Evolutionary conservation across 208 protist species (phyloP), one percentile per base, ranked within the genome.

Genomic region (Acanthamoeba sp.): DNA sequence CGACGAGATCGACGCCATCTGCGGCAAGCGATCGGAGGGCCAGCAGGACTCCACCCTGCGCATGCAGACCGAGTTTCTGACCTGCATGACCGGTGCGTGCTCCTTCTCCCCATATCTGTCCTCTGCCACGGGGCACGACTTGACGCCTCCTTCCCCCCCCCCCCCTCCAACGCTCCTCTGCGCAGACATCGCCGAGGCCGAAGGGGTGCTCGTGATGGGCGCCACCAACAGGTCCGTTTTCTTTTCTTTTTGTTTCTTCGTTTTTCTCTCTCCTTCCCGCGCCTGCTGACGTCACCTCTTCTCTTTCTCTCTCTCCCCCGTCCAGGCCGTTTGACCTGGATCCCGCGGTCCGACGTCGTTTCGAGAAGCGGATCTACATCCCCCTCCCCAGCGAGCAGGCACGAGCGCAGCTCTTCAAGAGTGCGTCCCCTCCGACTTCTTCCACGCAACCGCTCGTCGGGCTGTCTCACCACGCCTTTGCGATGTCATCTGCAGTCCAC

Each of bases 1-100:
- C 89, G 99, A 99, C 96, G 99, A 99, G 97, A 98, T 99, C 32
- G 99, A 99, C 96, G 99, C 99, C 10, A 95, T 99, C 40, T 98
- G 98, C 97, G 97, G 97, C 18, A 95, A 98, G 20, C 95, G 99
- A 45, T 97, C 97, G 59, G 97, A 98, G 32, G 91, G 94, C 38
- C 99, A 99, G 93, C 97, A 95, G 52, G 99, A 99, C 66, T 85
- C 97, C 4, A 98, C 99, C 45, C 96, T 99, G 18, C 97, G 99
- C 42, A 98, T 99, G 2, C 99, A 99, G 95, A 99, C 99, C 29
- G 99, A 99, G 93, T 99, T 99, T 48, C 96, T 99, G 10, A 98
- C 99, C 38, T 99, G 99, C 96, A 98, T 99, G 98, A 94, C 98
- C 64, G 96, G 78, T 85, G 95, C 29, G 55, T 27, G 1, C 22